These are phyloP conservation scores for Hortiboletus flavorubellus DNA, from an alignment of 768 basidiomycete species.

Conservation along the genomic window DNA sequence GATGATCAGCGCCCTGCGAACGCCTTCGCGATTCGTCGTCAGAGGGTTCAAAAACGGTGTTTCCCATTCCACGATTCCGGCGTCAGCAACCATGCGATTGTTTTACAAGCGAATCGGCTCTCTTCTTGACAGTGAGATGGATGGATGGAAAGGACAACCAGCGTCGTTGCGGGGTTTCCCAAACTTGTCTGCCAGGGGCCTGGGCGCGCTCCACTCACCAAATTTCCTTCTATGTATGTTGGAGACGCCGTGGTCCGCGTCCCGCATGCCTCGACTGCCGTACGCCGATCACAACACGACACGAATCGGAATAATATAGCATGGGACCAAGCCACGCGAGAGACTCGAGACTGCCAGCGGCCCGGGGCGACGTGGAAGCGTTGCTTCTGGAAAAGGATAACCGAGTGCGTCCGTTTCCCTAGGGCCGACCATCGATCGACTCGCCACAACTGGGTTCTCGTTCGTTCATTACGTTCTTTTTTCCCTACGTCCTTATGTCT, in stretches of 20 bases:
- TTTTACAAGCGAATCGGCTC: neutral
- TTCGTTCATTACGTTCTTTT: neutral
- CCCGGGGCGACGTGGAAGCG: conserved; percentile 18
- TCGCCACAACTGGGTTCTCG: neutral
- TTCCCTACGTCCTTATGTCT: too few relatives aligned
- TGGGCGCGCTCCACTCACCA: neutral
- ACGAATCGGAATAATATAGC: neutral
- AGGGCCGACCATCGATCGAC: neutral
- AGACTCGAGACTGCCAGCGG: conserved; percentile 10
- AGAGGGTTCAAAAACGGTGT: conserved; percentile 24
- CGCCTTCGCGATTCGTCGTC: neutral
- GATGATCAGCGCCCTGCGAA: conserved; percentile 65
- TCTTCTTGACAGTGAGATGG: neutral
- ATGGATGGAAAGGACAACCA: neutral
- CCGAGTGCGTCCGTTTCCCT: conserved; percentile 17
- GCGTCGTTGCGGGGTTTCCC: neutral
- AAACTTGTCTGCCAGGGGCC: neutral
- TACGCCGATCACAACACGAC: conserved; percentile 1
- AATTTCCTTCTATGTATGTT: conserved; percentile 22
- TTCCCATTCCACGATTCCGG: conserved; percentile 21
- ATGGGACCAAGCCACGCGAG: conserved; percentile 26
- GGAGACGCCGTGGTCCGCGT: neutral
- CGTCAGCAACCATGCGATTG: conserved; percentile 2
- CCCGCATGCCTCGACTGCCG: conserved; percentile 1
- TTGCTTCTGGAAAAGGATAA: conserved; percentile 26